phyloP scores from a whole-genome alignment of 2,329 filamentous ascomycete genomes.

The Fusarium napiforme region DNA sequence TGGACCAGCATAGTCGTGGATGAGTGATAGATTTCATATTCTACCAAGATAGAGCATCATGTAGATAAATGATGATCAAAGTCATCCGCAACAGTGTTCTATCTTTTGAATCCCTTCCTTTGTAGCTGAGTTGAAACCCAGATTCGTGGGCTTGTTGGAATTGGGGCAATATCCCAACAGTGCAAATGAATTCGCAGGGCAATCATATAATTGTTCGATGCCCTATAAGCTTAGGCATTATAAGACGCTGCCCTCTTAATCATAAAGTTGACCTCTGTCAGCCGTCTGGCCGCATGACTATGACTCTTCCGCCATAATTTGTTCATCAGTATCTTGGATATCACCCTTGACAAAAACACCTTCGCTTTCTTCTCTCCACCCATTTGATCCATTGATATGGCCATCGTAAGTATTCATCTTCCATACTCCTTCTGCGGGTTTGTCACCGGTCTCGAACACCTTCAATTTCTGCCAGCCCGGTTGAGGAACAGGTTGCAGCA shows the following conservation, averaged over 20 bases:
- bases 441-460: conserved; percentile 63
- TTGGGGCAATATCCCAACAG: not conserved
- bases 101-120: not conserved
- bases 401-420: conserved; percentile 56
- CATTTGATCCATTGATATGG: conserved; percentile 48
- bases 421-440: conserved; percentile 59
- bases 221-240: not conserved
- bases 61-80: conserved; percentile 12
- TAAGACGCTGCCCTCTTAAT: not conserved
- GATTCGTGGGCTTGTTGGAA: not conserved
- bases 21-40: conserved; percentile 7
- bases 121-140: not conserved
- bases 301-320: not conserved
- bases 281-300: not conserved
- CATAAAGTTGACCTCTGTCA: not conserved
- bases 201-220: no score
- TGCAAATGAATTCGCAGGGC: not conserved
- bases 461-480: conserved; percentile 55
- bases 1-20: not conserved
- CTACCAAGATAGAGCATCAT: conserved; percentile 22
- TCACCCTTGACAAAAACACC: conserved; percentile 56
- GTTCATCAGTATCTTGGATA: not conserved
- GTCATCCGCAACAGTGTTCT: not conserved
- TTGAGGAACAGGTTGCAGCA: conserved; percentile 47
- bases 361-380: conserved; percentile 57